Conservation (phyloP, 352 stramenopile genomes). For the Thraustotheca clavata region DNA sequence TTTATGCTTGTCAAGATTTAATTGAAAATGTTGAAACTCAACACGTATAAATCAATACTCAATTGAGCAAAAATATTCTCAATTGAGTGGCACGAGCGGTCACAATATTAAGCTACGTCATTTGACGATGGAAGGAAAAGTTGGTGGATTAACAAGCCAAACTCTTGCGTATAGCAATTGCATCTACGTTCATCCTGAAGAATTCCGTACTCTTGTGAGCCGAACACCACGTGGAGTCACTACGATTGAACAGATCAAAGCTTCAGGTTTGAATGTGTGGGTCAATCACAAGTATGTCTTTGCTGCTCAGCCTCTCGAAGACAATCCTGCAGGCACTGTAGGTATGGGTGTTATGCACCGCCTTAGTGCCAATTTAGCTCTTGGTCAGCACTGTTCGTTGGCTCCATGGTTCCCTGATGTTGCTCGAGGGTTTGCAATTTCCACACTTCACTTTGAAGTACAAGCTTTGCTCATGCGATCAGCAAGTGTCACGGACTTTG, state of each 20-base stretch:
- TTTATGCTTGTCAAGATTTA: too few species aligned
- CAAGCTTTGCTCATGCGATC: constrained; percentile 63
- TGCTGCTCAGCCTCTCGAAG: constrained; percentile 59
- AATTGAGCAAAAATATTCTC: too few species aligned
- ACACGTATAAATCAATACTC: too few species aligned
- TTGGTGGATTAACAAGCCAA: constrained; percentile 50
- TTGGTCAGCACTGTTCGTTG: constrained; percentile 56
- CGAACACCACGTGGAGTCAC: constrained; percentile 49
- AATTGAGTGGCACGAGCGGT: too few species aligned
- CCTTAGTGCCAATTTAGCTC: constrained; percentile 59
- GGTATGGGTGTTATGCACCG: constrained; percentile 72
- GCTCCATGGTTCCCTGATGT: constrained; percentile 47
- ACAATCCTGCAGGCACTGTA: constrained; percentile 44
- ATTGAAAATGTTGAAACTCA: too few species aligned
- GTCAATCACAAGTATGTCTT: constrained; percentile 78
- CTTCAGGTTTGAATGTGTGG: constrained; percentile 71
- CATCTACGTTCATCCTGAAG: constrained; percentile 65
- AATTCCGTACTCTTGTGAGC: constrained; percentile 62
- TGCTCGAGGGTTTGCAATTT: constrained; percentile 35
- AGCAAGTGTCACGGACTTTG: constrained; percentile 47
- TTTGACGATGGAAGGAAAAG: constrained; percentile 18
- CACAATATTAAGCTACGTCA: too few species aligned
- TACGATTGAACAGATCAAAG: constrained; percentile 61
- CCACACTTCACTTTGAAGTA: constrained; percentile 75
- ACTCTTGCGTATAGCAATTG: constrained; percentile 77